Evolutionary conservation across 1,284 basidiomycete genomes (phyloP), one percentile per base, ranked within the genome.

Genomic region (Hymenochaete sp.): DNA sequence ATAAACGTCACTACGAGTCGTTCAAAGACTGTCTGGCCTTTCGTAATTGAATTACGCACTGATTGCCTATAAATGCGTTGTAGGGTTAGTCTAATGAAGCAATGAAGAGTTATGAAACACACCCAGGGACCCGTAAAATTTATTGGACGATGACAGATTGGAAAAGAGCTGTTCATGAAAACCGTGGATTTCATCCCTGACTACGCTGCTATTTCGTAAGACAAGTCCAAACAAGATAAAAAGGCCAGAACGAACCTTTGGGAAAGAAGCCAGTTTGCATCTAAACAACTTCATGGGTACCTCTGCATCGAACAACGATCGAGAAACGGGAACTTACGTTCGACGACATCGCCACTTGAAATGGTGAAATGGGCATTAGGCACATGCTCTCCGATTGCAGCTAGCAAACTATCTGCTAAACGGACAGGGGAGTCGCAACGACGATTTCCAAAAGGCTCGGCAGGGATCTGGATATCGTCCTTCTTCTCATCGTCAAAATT

Each of bases 331-430:
- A 29, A 57, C 60, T 38, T 46, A 72, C 75, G 73, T 63, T 77
- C 76, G 7, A 78, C 67, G 4, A 78, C 71, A 54, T 79, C 77
- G 4, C 77, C 77, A 13, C 75, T 80, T 49, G 78, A 79, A 36
- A 79, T 70, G 3, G 72, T 67, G 53, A 77, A 77, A 10, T 59
- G 57, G 4, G 68, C 66, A 37, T 66, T 60, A 16, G 65, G 59
- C 9, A 57, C 60, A 38, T 64, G 59, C 33, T 67, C 29, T 25
- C 59, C 54, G 10, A 64, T 64, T 13, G 67, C 68, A 6, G 59
- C 58, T 1, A 79, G 57, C 72, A 79, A 71, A 26, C 68, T 72
- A n/a, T 71, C 65, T 4, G 67, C 69, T 9, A 80, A 61, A 2
- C 54, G 51, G 0, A 62, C 56, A 2, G 74, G 69, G 0, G 71